Percentiles rank a stretch among this genome's conserved stretches.
phyloP scores from a whole-genome alignment of 768 basidiomycete genomes.

The Kwoniella sp. region DNA sequence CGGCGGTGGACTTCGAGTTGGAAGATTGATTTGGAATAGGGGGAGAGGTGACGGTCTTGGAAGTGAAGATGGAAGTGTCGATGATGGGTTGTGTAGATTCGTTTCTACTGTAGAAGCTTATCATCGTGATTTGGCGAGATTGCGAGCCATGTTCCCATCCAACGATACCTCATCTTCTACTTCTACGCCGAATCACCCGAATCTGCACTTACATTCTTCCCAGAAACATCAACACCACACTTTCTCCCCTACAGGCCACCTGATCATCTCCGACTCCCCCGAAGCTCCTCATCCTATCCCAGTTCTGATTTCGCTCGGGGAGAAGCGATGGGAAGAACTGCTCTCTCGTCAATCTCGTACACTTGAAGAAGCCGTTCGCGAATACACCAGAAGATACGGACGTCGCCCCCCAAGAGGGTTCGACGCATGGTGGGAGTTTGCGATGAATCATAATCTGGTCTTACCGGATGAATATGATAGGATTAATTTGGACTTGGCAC shows the following conservation, averaged over 20 bases:
- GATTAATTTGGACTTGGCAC: slow-evolving; percentile 53
- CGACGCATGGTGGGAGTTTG: slow-evolving; percentile 56
- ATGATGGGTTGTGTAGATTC: slow-evolving; percentile 42
- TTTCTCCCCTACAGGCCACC: slow-evolving; percentile 52
- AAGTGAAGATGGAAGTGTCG: neutral
- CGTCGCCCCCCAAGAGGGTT: slow-evolving; percentile 57
- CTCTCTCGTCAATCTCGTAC: slow-evolving; percentile 53
- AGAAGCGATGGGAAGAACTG: slow-evolving; percentile 54
- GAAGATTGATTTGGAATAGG: slow-evolving; percentile 9
- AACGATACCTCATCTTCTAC: slow-evolving; percentile 7
- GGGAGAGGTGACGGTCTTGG: neutral
- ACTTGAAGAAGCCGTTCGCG: slow-evolving; percentile 53
- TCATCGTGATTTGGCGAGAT: slow-evolving; percentile 43
- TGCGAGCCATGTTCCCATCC: slow-evolving; percentile 25
- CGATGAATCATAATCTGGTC: slow-evolving; percentile 41
- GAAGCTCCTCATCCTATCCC: slow-evolving; percentile 55
- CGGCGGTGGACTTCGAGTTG: slow-evolving; percentile 3
- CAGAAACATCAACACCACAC: slow-evolving; percentile 25
- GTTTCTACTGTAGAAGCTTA: slow-evolving; percentile 52
- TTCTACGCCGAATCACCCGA: slow-evolving; percentile 7
- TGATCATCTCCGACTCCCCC: slow-evolving; percentile 34
- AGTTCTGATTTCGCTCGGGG: slow-evolving; percentile 50
- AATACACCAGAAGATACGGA: slow-evolving; percentile 56
- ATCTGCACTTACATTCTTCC: slow-evolving; percentile 12
- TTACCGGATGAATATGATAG: slow-evolving; percentile 55